Base-by-base conservation (phyloP, 1,139 yeast species). In the Saccharomyces hybrid region DNA sequence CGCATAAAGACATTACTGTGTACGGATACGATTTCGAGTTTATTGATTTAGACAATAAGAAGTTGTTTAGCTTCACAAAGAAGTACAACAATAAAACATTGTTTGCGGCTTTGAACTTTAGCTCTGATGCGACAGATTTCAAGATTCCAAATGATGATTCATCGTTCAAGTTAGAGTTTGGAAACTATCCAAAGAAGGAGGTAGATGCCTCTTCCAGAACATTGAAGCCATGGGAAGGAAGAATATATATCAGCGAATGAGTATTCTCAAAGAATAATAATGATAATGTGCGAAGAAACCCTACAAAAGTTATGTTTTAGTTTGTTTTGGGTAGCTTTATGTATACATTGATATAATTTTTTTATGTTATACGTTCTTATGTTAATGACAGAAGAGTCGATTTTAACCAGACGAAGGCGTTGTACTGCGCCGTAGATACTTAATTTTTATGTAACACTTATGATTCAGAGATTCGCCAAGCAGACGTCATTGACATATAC, bases 91-190 rank as follows among this genome's bases (percentile, higher is more conserved):
- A 56, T 21, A 60, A 67, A 46, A 71, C 70, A 55, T 72, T 77
- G 11, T 74, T 73, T 58, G 75, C 76, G 48, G 79, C 73, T 5
- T 71, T 80, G 67, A 80, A 80, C 70, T 78, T 80, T 60, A 66
- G 76, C 29, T 62, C 66, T 34, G 60, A 62, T 14, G 56, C 52
- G 3, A 52, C 58, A 6, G 53, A 34, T 5, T 34, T 34, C 3
- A 34, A 12, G 42, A 34, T 34, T 34, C 42, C 42, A 34, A 34
- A 34, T 8, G 21, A 34, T 34, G 8, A 5, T 24, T 3, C 21
- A 1, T 34, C 42, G 21, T 34, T 34, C 8, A 55, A 6, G 73
- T 75, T 55, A 65, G 71, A 51, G 64, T 67, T 54, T 62, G 58
- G 57, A n/a, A 55, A 57, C 38, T 49, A 16, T 9, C 48, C 51